Base-by-base conservation (phyloP, 192 early-diverging fungal species). In the Backusella circina region DNA sequence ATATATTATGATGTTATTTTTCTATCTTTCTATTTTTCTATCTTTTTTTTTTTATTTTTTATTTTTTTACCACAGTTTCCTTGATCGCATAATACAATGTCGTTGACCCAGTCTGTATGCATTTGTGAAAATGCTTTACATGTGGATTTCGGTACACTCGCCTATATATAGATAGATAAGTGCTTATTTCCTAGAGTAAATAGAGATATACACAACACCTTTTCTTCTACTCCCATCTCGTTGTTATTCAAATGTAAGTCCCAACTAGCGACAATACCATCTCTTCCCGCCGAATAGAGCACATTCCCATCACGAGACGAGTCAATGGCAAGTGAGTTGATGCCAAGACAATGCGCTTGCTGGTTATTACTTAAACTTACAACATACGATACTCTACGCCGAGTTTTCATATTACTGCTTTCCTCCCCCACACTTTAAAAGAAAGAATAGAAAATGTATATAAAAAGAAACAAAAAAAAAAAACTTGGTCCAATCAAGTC, bases 71-170 rank as follows among this genome's bases (percentile, higher is more conserved):
- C 82, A 73, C 81, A 81, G 64, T 86, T 85, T 65, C 87, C 88
- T 61, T 87, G 77, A 69, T 94, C 86, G 66, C 88, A 90, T n/a
- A 95, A 83, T 18, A 89, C 88, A 50, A 99, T 87, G 71, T 97
- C 98, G 79, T 98, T 99, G 13, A 99, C 92, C 98, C 98, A 99
- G 82, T 98, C 96, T 7, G 90, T 92, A 75, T 99, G 98, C 66
- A 93, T 87, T 75, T 93, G 87, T 69, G 86, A 93, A 30, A 88
- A 90, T n/a, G 85, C 86, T 7, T 90, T 80, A 72, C 90, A 89
- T 0, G 90, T 90, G 5, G 95, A 86, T 50, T 83, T 85, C 21
- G 88, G 87, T 10, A 12, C 54, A 61, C 54, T 61, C 26, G 23
- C 7, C 54, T 61, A 51, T 2, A 51, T n/a, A 2, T 9, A 3